Evolutionary conservation across 2,329 filamentous ascomycete genomes (phyloP), one percentile per base, ranked within the genome.

Genomic region (Helotiales sp.): DNA sequence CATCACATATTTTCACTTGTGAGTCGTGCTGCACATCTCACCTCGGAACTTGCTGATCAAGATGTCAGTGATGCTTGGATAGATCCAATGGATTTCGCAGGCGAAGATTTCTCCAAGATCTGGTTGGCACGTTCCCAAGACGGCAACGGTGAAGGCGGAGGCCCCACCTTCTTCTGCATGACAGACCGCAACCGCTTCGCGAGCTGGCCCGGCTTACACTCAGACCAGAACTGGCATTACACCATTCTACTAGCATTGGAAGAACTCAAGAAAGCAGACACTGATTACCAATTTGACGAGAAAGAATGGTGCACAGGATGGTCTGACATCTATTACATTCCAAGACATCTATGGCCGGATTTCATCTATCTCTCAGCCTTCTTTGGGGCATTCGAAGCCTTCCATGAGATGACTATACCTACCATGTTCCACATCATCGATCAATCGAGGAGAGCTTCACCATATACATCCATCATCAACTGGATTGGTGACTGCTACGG

Each of bases 321-420:
- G 71, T 66, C 64, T 4, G 71, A 73, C 42, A 71, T 73, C 12
- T 73, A 71, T 62, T 73, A 69, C 62, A 60, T 73, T 30, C 71
- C 71, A 5, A 65, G 69, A 25, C 67, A 66, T 30, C 69, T 69
- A 59, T 73, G 72, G 52, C 58, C 59, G 30, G 71, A 73, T 57
- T 73, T 60, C 30, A 68, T 72, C 33, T 60, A 63, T 42, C 63
- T 72, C 2, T 52, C 65, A 8, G 53, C 61, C n/a, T 51, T 71
- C 8, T 70, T 67, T 53, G 61, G 49, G 9, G 62, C 59, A 31
- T 59, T 59, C 19, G 55, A 59, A 3, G 57, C 66, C 10, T 71
- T 72, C 54, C 70, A 72, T 60, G 70, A 72, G 52, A 59, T 72
- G 13, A 69, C 69, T 8, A 66, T 70, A n/a, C 70, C 70, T 5